Percentiles rank a stretch among this genome's conserved stretches.
phyloP scores from a whole-genome alignment of 2,329 filamentous ascomycete species.

The Claviceps arundinis region DNA sequence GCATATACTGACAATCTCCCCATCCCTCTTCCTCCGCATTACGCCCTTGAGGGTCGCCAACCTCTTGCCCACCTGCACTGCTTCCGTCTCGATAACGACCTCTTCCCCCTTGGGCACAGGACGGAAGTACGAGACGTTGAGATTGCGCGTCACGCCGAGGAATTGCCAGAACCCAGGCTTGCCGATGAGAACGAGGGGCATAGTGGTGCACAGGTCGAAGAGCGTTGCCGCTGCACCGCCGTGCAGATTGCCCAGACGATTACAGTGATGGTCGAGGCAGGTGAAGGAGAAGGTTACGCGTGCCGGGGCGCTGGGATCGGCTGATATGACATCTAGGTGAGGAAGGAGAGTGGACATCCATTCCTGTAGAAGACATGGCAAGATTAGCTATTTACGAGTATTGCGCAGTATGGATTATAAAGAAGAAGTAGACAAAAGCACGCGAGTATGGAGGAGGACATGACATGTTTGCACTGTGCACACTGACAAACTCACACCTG shows the following conservation, averaged over 20 bases:
- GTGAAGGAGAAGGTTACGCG: constrained; percentile 33
- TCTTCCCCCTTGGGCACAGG: constrained; percentile 40
- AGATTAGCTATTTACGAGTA: no score
- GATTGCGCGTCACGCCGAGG: constrained; percentile 51
- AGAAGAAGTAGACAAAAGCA: background rate
- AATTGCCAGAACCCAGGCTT: constrained; percentile 46
- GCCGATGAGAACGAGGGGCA: constrained; percentile 42
- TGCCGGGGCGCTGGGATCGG: constrained; percentile 20
- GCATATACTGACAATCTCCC: constrained; percentile 40
- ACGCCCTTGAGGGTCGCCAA: constrained; percentile 39
- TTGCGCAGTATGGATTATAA: background rate
- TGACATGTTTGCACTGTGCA: no score
- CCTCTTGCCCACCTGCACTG: constrained; percentile 43
- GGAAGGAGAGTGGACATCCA: constrained; percentile 31
- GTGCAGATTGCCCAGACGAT: constrained; percentile 41
- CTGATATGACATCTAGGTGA: constrained; percentile 26
- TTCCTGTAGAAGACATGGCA: constrained; percentile 19
- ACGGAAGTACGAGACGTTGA: constrained; percentile 54
- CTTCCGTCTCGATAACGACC: constrained; percentile 41
- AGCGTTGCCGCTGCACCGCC: constrained; percentile 52
- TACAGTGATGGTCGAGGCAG: constrained; percentile 37
- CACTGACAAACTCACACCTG: constrained; percentile 16
- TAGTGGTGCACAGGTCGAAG: constrained; percentile 52
- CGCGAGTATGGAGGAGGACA: background rate
- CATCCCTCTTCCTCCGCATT: constrained; percentile 40